These are phyloP conservation scores for Beta corolliflora DNA, from an alignment of 179 eudicot species.

Conservation along the genomic window DNA sequence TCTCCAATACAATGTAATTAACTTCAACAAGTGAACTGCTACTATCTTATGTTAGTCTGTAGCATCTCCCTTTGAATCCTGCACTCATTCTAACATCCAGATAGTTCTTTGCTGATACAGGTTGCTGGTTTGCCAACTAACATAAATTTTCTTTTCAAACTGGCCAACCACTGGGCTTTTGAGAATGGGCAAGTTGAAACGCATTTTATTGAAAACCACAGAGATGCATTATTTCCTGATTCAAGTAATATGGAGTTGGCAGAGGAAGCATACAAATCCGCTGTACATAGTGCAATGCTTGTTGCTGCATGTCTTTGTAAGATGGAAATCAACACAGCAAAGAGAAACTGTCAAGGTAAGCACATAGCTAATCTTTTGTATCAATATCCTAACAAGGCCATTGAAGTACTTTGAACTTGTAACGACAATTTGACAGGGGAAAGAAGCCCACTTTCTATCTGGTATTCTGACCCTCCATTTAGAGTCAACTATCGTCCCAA, in stretches of 20 bases:
- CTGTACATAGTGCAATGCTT: conserved; percentile 61
- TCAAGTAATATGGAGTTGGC: conserved; percentile 42
- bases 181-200: conserved; percentile 89
- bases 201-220: conserved; percentile 87
- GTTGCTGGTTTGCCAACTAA: conserved; percentile 99
- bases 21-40: not conserved
- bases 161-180: conserved; percentile 85
- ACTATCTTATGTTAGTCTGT: not conserved
- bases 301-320: conserved; percentile 86
- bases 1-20: not conserved
- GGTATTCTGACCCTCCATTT: conserved; percentile 85
- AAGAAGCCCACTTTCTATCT: conserved; percentile 61
- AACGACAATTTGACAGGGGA: conserved; percentile 33
- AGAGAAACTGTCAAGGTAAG: conserved; percentile 58
- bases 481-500: conserved; percentile 69
- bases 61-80: conserved; percentile 7
- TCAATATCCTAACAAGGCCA: conserved; percentile 7
- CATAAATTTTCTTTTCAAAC: conserved; percentile 69
- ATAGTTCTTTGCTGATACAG: conserved; percentile 43
- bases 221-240: conserved; percentile 69
- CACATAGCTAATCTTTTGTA: conserved; percentile 18
- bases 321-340: conserved; percentile 49
- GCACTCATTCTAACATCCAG: conserved; percentile 3
- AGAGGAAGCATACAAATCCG: conserved; percentile 50
- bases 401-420: conserved; percentile 9